A percentile compares a stretch with the other conserved stretches of the same genome.
Conservation (phyloP, 2,329 filamentous ascomycete species). For the Ascochyta koolunga region DNA sequence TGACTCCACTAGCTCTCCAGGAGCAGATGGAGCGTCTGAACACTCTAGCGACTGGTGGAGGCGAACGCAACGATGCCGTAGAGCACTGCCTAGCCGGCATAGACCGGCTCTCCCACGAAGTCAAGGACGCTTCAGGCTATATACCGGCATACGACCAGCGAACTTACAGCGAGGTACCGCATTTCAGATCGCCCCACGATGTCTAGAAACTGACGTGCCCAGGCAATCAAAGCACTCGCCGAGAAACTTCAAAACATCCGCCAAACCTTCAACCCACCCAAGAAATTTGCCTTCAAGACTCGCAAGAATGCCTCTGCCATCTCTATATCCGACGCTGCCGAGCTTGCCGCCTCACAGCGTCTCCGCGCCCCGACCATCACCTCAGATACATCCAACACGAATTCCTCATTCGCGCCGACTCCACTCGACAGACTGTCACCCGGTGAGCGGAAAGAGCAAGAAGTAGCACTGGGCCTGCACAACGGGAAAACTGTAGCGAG, state of each 20-base stretch:
- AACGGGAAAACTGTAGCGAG: not conserved
- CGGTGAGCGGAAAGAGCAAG: constrained; percentile 41
- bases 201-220: constrained; percentile 24
- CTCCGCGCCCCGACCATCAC: constrained; percentile 49
- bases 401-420: constrained; percentile 52
- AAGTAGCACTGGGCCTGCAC: constrained; percentile 3
- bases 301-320: constrained; percentile 61
- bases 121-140: constrained; percentile 81
- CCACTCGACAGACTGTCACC: constrained; percentile 44
- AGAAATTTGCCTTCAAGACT: constrained; percentile 82
- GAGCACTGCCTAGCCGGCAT: constrained; percentile 83
- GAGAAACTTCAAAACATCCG: constrained; percentile 77
- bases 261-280: constrained; percentile 69
- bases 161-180: constrained; percentile 75
- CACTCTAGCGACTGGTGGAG: constrained; percentile 66
- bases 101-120: constrained; percentile 78
- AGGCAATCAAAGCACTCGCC: constrained; percentile 80
- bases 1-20: constrained; percentile 68
- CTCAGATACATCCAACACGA: constrained; percentile 46
- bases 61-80: constrained; percentile 79
- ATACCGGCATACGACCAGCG: constrained; percentile 90
- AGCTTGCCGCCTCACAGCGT: constrained; percentile 57
- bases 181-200: not conserved
- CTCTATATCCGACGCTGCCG: constrained; percentile 62
- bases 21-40: constrained; percentile 74